phyloP scores from a whole-genome alignment of 2,329 filamentous ascomycete species.

The Colletotrichum musae region DNA sequence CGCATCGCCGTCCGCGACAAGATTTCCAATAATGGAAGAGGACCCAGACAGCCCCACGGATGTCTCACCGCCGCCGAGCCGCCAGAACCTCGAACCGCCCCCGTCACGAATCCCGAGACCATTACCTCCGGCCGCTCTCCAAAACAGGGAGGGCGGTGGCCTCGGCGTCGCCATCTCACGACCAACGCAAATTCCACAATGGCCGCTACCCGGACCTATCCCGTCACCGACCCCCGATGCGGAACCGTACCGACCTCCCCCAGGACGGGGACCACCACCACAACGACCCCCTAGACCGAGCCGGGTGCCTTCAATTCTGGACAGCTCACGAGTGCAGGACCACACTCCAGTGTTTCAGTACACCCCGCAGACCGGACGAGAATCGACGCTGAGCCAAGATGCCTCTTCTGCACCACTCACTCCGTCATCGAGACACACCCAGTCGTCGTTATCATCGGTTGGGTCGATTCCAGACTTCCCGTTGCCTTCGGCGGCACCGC shows the following conservation, averaged over 20 bases:
- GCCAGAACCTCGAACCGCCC: constrained; percentile 44
- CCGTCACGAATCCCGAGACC: constrained; percentile 48
- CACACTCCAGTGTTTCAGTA: constrained; percentile 69
- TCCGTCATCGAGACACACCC: constrained; percentile 64
- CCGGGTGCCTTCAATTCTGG: constrained; percentile 70
- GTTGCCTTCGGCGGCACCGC: constrained; percentile 54
- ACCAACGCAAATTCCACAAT: constrained; percentile 68
- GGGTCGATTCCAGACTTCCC: constrained; percentile 74
- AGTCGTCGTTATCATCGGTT: constrained; percentile 67
- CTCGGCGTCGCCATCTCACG: constrained; percentile 65
- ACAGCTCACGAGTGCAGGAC: constrained; percentile 69
- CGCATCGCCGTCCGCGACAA: constrained; percentile 46
- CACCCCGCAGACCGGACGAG: constrained; percentile 53
- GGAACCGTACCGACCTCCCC: constrained; percentile 65
- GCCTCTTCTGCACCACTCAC: constrained; percentile 61
- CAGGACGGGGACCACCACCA: constrained; percentile 66
- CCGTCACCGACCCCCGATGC: constrained; percentile 51
- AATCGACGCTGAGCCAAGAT: constrained; percentile 54
- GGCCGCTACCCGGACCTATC: constrained; percentile 64
- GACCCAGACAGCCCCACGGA: constrained; percentile 37
- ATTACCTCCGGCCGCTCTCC: constrained; percentile 52
- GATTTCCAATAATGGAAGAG: constrained; percentile 43
- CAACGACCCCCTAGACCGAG: constrained; percentile 73
- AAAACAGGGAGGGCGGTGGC: constrained; percentile 54
- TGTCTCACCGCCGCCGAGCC: constrained; percentile 46